Evolutionary conservation across 2,329 filamentous ascomycete species (phyloP).

Genomic region (Alternaria panax): DNA sequence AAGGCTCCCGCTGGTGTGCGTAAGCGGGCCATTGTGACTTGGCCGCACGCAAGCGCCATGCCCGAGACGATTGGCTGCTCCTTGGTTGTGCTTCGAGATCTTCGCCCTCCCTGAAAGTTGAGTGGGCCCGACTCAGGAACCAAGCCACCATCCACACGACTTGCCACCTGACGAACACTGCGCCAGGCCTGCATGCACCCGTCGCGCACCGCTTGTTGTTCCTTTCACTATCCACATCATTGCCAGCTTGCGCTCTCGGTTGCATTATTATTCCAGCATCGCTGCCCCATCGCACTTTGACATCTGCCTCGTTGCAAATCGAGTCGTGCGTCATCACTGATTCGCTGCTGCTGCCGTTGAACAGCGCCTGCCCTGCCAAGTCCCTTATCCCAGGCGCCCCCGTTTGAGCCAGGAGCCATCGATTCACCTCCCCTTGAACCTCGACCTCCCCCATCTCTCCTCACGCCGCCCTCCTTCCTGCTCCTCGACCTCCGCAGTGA

Average conservation of each 20-base stretch:
- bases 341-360: slow-evolving; percentile 20
- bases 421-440: slow-evolving; percentile 18
- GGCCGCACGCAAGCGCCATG: slow-evolving; percentile 34
- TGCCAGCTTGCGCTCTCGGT: not conserved
- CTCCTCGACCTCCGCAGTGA: slow-evolving; percentile 32
- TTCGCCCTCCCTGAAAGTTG: slow-evolving; percentile 19
- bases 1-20: slow-evolving; percentile 25
- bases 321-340: slow-evolving; percentile 10
- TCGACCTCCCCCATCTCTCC: slow-evolving; percentile 10
- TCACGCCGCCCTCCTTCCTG: slow-evolving; percentile 23
- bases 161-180: slow-evolving; percentile 14
- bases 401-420: slow-evolving; percentile 30
- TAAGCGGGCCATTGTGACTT: slow-evolving; percentile 29
- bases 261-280: slow-evolving; percentile 4
- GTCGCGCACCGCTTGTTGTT: slow-evolving; percentile 3
- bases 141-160: slow-evolving; percentile 6
- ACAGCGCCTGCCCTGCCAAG: slow-evolving; percentile 28
- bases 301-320: not conserved
- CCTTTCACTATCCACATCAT: not conserved
- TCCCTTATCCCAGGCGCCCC: slow-evolving; percentile 20
- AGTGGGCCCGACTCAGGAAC: slow-evolving; percentile 20
- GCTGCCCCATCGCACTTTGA: not conserved
- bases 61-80: slow-evolving; percentile 24
- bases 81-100: slow-evolving; percentile 27
- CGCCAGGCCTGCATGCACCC: not conserved